These are phyloP conservation scores for Porcisia hertigi DNA, from an alignment of 208 protist species.

Conservation along the genomic window DNA sequence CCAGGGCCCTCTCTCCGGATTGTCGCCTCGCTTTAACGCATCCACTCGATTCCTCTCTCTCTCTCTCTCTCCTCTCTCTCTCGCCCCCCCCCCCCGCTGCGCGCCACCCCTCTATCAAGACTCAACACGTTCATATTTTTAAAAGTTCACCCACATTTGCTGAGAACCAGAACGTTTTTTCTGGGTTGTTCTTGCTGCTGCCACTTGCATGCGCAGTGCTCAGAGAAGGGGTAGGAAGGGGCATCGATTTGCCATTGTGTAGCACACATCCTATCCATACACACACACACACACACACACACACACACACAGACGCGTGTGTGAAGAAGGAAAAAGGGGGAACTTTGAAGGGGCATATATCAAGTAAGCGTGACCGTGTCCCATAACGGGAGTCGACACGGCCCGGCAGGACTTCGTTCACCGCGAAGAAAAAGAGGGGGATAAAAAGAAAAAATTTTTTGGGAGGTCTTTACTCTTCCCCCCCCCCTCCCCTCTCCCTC, in stretches of 20 bases:
- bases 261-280: not conserved
- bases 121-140: not conserved
- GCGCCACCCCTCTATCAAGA: not conserved
- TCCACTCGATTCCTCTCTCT: too few relatives aligned
- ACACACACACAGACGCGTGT: constrained; percentile 1
- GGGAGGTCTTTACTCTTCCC: too few relatives aligned
- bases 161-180: too few relatives aligned
- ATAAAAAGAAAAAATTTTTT: not conserved
- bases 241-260: too few relatives aligned
- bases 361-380: not conserved
- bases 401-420: not conserved
- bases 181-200: too few relatives aligned
- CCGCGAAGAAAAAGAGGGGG: not conserved
- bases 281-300: not conserved
- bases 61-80: not conserved
- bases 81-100: not conserved
- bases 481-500: too few relatives aligned
- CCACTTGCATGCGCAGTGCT: too few relatives aligned
- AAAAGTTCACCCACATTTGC: not conserved
- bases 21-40: too few relatives aligned
- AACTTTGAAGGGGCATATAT: not conserved
- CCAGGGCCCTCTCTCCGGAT: too few relatives aligned
- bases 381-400: not conserved
- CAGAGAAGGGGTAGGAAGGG: too few relatives aligned
- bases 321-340: not conserved